phyloP scores from a whole-genome alignment of 257 asterid species.

The Ligustrum vulgare region DNA sequence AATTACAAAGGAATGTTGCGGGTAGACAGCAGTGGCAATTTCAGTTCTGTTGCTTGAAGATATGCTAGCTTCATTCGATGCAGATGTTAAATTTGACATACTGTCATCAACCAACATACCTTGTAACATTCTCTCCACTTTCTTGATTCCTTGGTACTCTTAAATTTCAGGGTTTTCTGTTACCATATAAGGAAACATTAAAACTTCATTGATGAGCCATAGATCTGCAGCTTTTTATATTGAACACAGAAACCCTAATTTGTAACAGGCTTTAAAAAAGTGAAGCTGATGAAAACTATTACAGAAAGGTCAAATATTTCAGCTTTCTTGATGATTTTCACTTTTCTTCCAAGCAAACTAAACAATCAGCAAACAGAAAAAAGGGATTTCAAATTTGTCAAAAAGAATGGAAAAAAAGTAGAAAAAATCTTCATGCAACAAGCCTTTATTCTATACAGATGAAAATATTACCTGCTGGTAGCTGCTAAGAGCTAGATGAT shows the following conservation, averaged over 20 bases:
- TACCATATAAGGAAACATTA: neutral
- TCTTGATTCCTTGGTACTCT: neutral
- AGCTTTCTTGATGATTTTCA: slow-evolving; percentile 12
- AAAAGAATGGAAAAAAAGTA: slow-evolving; percentile 31
- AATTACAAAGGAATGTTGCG: slow-evolving; percentile 19
- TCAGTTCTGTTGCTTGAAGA: slow-evolving; percentile 49
- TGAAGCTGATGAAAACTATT: slow-evolving; percentile 31
- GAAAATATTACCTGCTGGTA: slow-evolving; percentile 49
- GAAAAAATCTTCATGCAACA: slow-evolving; percentile 24
- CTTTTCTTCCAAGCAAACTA: slow-evolving; percentile 27
- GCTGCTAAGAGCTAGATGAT: slow-evolving; percentile 55
- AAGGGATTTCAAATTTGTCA: slow-evolving; percentile 12
- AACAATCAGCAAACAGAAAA: slow-evolving; percentile 2
- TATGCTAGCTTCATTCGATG: slow-evolving; percentile 67
- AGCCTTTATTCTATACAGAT: slow-evolving; percentile 35
- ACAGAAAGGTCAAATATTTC: slow-evolving; percentile 37
- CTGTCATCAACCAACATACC: slow-evolving; percentile 44
- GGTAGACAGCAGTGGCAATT: slow-evolving; percentile 18
- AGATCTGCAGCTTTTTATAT: slow-evolving; percentile 17
- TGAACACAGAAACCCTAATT: slow-evolving; percentile 38
- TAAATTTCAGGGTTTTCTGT: neutral
- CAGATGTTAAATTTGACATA: slow-evolving; percentile 71
- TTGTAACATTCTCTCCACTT: slow-evolving; percentile 23
- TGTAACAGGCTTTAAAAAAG: slow-evolving; percentile 28
- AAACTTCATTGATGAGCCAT: neutral